These are phyloP conservation scores for Pyrenophora teres DNA, from an alignment of 2,329 filamentous ascomycete species.

Conservation along the genomic window DNA sequence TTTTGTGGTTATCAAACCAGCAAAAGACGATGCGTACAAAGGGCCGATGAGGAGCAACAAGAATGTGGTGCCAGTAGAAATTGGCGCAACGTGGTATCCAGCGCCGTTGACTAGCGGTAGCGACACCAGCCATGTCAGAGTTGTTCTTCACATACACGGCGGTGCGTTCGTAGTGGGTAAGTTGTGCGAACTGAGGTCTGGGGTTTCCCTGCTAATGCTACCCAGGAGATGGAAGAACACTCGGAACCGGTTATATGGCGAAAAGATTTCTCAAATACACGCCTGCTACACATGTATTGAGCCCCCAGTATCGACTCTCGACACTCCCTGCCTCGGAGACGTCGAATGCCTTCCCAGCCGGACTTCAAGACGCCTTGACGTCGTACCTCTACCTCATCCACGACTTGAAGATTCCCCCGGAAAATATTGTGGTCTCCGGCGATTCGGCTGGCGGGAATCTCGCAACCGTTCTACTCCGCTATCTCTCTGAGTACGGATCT, in stretches of 20 bases:
- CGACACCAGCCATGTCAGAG: constrained; percentile 27
- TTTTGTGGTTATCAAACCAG: constrained; percentile 43
- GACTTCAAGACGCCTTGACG: constrained; percentile 56
- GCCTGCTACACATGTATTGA: constrained; percentile 48
- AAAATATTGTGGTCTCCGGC: constrained; percentile 53
- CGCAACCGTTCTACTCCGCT: constrained; percentile 52
- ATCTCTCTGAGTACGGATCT: constrained; percentile 50
- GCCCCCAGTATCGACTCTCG: constrained; percentile 56
- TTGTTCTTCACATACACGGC: constrained; percentile 57
- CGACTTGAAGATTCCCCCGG: constrained; percentile 47
- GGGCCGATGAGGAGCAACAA: constrained; percentile 39
- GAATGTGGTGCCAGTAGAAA: constrained; percentile 43
- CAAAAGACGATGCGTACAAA: constrained; percentile 27
- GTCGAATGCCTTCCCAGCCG: constrained; percentile 56
- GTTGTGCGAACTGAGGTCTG: not conserved
- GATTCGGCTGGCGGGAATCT: constrained; percentile 59
- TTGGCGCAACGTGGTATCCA: constrained; percentile 53
- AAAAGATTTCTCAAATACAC: constrained; percentile 45
- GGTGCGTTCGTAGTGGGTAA: constrained; percentile 54
- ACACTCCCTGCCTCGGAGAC: constrained; percentile 43
- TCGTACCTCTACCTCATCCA: constrained; percentile 53
- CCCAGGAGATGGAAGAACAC: constrained; percentile 44
- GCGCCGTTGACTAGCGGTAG: constrained; percentile 19
- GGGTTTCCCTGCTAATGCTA: not conserved
- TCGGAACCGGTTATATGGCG: constrained; percentile 39